phyloP scores from a whole-genome alignment of 257 asterid genomes.

The Cruciata laevipes region DNA sequence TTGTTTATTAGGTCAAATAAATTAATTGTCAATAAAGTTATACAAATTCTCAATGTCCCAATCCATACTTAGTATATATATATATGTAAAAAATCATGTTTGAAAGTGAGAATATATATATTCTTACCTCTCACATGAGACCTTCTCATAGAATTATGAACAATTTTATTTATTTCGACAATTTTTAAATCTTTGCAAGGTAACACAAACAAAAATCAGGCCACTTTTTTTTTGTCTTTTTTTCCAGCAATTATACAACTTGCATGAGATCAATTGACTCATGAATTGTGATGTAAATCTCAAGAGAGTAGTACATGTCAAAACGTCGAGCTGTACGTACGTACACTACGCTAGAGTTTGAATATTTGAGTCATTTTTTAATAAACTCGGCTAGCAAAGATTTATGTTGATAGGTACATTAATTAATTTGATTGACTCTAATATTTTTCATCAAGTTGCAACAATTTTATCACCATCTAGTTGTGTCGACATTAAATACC shows the following conservation, averaged over 20 bases:
- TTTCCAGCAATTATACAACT: neutral
- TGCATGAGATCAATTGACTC: slow-evolving; percentile 1
- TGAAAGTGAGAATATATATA: too few species aligned
- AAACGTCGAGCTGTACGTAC: neutral
- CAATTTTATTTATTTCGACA: too few species aligned
- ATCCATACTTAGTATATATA: too few species aligned
- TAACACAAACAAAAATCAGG: too few species aligned
- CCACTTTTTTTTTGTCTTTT: too few species aligned
- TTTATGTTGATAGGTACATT: neutral
- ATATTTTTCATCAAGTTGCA: neutral
- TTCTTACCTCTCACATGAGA: too few species aligned
- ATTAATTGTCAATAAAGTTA: too few species aligned
- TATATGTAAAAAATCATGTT: too few species aligned
- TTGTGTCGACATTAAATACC: neutral
- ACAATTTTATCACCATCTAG: neutral
- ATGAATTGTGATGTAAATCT: neutral
- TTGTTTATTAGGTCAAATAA: too few species aligned
- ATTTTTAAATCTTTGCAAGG: neutral
- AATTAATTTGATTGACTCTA: neutral
- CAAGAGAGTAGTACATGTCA: neutral
- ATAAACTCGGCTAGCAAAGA: neutral
- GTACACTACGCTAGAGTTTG: neutral
- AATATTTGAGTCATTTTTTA: neutral
- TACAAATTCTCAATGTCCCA: too few species aligned
- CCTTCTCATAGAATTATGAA: too few species aligned